Percentiles rank a stretch among this genome's conserved stretches.
phyloP scores from a whole-genome alignment of 805 yeast genomes.

The Candida parachauliodes region DNA sequence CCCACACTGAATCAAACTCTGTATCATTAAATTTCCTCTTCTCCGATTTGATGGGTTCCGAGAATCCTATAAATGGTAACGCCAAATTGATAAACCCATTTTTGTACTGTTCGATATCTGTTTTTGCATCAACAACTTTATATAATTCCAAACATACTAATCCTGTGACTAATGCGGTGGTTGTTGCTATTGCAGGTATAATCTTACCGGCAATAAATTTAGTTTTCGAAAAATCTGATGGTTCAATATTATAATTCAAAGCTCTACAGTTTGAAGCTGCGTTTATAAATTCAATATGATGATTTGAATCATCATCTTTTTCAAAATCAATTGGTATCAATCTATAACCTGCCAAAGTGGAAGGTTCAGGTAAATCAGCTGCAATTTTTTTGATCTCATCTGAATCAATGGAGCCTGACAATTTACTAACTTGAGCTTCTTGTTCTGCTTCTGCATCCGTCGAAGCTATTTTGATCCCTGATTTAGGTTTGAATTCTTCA shows the following conservation, averaged over 20 bases:
- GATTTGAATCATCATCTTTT: conserved; percentile 95
- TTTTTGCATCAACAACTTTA: conserved; percentile 78
- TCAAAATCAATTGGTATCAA: conserved; percentile 91
- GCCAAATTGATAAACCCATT: conserved; percentile 92
- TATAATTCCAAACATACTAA: conserved; percentile 86
- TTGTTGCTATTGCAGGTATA: conserved; percentile 98
- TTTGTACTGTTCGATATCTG: conserved; percentile 78
- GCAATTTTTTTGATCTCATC: conserved; percentile 68
- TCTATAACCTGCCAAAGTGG: conserved; percentile 84
- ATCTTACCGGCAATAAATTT: conserved; percentile 98
- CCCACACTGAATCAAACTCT: conserved; percentile 90
- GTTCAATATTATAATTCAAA: conserved; percentile 78
- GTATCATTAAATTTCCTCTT: conserved; percentile 77
- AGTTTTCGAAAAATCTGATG: conserved; percentile 86
- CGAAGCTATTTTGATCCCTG: conserved; percentile 77
- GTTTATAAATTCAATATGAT: conserved; percentile 92
- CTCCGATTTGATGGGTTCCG: conserved; percentile 89
- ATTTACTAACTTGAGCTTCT: conserved; percentile 65
- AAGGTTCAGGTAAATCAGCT: conserved; percentile 80
- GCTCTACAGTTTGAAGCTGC: conserved; percentile 98
- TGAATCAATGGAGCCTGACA: conserved; percentile 45
- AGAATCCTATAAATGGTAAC: conserved; percentile 92
- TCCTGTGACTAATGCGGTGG: conserved; percentile 97
- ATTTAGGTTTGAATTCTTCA: conserved; percentile 65
- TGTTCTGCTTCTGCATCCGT: conserved; percentile 83